Evolutionary conservation across 1,139 yeast species (phyloP).

Genomic region (Blastobotrys indianensis): DNA sequence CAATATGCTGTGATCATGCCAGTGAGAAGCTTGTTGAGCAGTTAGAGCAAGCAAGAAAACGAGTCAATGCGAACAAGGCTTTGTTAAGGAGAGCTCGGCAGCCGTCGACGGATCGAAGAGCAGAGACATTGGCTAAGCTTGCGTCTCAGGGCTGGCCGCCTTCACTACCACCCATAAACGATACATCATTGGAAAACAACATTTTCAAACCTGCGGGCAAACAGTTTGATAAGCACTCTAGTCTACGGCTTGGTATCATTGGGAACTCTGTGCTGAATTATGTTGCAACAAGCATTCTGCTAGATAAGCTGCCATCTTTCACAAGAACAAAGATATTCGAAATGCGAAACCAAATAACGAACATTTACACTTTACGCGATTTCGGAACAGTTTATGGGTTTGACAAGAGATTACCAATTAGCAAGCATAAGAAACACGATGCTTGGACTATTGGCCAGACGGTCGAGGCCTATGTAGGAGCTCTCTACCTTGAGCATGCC

Average conservation of each 20-base stretch:
- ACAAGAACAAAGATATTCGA: neutral
- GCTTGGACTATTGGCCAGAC: constrained; percentile 1
- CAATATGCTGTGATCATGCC: no score
- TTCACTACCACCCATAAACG: no score
- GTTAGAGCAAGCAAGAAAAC: no score
- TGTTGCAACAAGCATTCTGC: constrained; percentile 1
- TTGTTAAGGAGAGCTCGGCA: no score
- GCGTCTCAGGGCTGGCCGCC: no score
- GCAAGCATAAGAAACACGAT: neutral
- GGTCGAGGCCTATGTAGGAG: constrained; percentile 8
- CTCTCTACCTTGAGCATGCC: constrained; percentile 1
- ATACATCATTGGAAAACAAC: no score
- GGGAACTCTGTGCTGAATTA: constrained; percentile 5
- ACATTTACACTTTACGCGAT: constrained; percentile 3
- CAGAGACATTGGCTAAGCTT: no score
- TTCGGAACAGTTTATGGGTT: constrained; percentile 3
- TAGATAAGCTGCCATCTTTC: constrained; percentile 6
- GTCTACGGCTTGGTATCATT: constrained; percentile 3
- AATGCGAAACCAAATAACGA: neutral
- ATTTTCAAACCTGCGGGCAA: neutral
- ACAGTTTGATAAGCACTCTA: neutral
- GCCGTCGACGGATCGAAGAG: no score
- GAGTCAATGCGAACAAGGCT: no score
- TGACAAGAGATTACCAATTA: neutral
- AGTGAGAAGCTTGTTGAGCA: no score